Conservation (phyloP, 2,329 filamentous ascomycete genomes). For the Metarhizium guizhouense region DNA sequence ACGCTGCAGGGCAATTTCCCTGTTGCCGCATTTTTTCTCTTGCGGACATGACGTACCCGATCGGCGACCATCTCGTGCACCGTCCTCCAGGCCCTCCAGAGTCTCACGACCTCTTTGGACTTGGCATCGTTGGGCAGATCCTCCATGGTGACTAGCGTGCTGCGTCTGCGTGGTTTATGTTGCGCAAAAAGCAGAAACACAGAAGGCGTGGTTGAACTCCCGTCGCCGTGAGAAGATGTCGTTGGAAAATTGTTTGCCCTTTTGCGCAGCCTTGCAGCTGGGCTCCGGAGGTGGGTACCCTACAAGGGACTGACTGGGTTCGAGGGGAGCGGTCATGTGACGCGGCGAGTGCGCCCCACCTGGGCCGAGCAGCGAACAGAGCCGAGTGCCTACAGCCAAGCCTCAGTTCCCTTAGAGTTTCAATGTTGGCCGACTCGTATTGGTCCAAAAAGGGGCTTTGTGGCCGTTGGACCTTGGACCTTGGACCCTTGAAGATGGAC, state of each 20-base stretch:
- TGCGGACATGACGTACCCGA: slow-evolving; percentile 49
- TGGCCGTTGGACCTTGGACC: too few relatives aligned
- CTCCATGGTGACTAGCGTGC: slow-evolving; percentile 23
- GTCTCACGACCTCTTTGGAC: slow-evolving; percentile 50
- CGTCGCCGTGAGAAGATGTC: not conserved
- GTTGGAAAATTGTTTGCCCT: slow-evolving; percentile 10
- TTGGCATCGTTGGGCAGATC: slow-evolving; percentile 39
- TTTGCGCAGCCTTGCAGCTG: not conserved
- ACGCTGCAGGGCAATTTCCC: slow-evolving; percentile 18
- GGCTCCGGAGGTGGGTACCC: not conserved
- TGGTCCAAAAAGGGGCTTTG: too few relatives aligned
- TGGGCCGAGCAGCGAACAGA: too few relatives aligned
- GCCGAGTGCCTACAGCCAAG: too few relatives aligned
- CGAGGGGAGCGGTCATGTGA: not conserved
- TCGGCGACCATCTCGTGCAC: slow-evolving; percentile 92
- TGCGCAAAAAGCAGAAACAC: not conserved
- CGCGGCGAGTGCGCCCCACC: not conserved
- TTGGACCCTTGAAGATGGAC: too few relatives aligned
- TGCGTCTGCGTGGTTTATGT: not conserved
- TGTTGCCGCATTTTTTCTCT: not conserved
- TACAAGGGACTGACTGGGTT: not conserved
- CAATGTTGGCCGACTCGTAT: too few relatives aligned
- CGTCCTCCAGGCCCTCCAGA: slow-evolving; percentile 92
- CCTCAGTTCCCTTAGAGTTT: too few relatives aligned
- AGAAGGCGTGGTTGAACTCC: not conserved